Percentiles rank a stretch among this genome's conserved stretches.
Conservation (phyloP, 768 basidiomycete genomes). For the Leccinellum luteum region DNA sequence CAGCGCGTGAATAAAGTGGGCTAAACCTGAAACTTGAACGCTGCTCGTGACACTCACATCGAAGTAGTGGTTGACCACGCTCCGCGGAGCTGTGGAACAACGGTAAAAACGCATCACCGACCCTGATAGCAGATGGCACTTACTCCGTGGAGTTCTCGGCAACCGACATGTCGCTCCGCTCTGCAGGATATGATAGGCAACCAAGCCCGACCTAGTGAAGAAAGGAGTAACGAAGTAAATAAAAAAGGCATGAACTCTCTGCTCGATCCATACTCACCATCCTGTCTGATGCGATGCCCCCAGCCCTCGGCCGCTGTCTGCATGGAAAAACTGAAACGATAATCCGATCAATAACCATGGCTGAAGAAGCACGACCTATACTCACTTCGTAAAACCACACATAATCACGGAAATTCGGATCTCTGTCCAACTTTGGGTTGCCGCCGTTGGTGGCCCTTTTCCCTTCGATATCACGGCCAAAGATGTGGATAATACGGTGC, state of each 20-base stretch:
- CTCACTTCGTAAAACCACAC: conserved; percentile 97
- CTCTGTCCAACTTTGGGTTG: conserved; percentile 78
- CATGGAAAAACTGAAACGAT: conserved; percentile 81
- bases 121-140: conserved; percentile 29
- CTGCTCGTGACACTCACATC: conserved; percentile 54
- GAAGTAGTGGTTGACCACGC: conserved; percentile 89
- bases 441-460: conserved; percentile 91
- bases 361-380: conserved; percentile 28
- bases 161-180: conserved; percentile 86
- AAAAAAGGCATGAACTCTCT: neutral
- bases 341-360: neutral
- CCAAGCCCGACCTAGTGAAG: conserved; percentile 70
- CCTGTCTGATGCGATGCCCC: conserved; percentile 99
- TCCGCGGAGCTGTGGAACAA: conserved; percentile 66
- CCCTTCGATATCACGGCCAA: conserved; percentile 87
- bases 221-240: neutral
- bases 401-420: conserved; percentile 96
- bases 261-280: conserved; percentile 52
- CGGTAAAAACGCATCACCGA: conserved; percentile 1
- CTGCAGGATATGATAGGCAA: conserved; percentile 89
- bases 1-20: conserved; percentile 1
- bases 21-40: neutral
- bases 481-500: conserved; percentile 98
- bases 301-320: conserved; percentile 85
- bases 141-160: conserved; percentile 92